Conservation (phyloP, 78 protist genomes). For the Cavenderia fasciculata region DNA sequence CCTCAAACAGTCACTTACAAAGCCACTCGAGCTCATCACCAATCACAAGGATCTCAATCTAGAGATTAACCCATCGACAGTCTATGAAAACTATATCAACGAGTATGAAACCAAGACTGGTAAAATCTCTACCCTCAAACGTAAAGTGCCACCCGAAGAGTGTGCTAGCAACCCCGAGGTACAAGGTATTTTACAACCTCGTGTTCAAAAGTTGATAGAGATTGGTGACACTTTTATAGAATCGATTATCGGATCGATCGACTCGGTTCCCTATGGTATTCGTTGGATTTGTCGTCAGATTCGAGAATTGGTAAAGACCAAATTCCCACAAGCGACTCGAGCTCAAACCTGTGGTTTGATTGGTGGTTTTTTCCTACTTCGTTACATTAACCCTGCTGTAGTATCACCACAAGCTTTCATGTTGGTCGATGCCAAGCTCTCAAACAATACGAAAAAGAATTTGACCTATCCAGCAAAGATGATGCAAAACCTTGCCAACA, state of each 20-base stretch:
- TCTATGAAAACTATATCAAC: conserved; percentile 76
- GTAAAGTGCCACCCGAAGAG: conserved; percentile 80
- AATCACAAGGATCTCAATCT: conserved; percentile 8
- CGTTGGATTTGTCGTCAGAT: conserved; percentile 89
- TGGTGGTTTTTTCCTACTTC: conserved; percentile 84
- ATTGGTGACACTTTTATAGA: conserved; percentile 66
- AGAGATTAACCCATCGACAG: conserved; percentile 81
- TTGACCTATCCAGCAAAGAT: conserved; percentile 83
- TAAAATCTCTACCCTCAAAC: conserved; percentile 54
- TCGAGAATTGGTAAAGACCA: conserved; percentile 41
- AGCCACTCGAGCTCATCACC: conserved; percentile 35
- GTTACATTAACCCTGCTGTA: conserved; percentile 86
- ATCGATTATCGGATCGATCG: conserved; percentile 18
- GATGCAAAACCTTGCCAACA: conserved; percentile 83
- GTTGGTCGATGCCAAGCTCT: conserved; percentile 67
- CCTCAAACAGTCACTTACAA: conserved; percentile 75
- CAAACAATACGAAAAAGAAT: conserved; percentile 40
- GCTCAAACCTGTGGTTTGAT: conserved; percentile 57
- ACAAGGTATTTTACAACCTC: conserved; percentile 32
- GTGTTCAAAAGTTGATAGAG: conserved; percentile 44
- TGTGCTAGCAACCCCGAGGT: conserved; percentile 49
- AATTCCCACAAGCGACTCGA: conserved; percentile 59
- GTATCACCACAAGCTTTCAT: conserved; percentile 81
- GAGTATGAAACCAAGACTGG: conserved; percentile 83
- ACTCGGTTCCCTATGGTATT: conserved; percentile 84